Evolutionary conservation across 106 monocot genomes (phyloP).

Genomic region (Xerophyta viscosa): DNA sequence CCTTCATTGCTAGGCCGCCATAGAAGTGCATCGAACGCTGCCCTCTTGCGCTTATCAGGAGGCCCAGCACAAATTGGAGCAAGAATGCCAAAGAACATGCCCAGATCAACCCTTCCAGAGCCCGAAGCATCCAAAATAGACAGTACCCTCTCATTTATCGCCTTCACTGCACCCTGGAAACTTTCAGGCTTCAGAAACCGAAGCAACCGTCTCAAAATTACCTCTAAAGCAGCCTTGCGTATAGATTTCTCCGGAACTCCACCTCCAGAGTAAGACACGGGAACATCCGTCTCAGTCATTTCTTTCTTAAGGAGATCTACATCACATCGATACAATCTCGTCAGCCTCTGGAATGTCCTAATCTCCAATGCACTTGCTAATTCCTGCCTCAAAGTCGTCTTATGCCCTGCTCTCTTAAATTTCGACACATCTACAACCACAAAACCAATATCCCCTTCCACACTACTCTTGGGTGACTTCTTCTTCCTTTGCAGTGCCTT

Average conservation of each 20-base stretch:
- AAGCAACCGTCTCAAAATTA: constrained; percentile 72
- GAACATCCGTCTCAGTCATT: constrained; percentile 77
- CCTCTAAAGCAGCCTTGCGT: constrained; percentile 83
- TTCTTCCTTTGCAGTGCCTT: constrained; percentile 73
- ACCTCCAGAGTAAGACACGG: constrained; percentile 73
- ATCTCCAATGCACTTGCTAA: constrained; percentile 86
- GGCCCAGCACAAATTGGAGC: constrained; percentile 72
- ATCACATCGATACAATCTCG: constrained; percentile 58
- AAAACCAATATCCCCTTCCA: constrained; percentile 30
- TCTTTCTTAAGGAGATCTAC: constrained; percentile 72
- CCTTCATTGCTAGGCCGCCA: constrained; percentile 68
- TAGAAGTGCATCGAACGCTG: constrained; percentile 72
- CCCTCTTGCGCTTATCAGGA: constrained; percentile 58
- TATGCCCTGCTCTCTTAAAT: constrained; percentile 72
- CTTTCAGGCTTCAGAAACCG: constrained; percentile 74
- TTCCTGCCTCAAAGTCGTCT: constrained; percentile 75
- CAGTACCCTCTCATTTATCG: constrained; percentile 79
- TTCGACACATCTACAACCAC: constrained; percentile 71
- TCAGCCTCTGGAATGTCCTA: constrained; percentile 74
- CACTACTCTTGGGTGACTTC: constrained; percentile 17
- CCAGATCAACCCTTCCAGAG: constrained; percentile 82
- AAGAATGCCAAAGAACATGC: constrained; percentile 85
- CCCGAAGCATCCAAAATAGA: constrained; percentile 82
- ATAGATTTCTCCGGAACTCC: constrained; percentile 83
- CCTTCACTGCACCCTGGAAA: constrained; percentile 83